Conservation (phyloP, 352 stramenopile genomes). For the Pythium insidiosum region DNA sequence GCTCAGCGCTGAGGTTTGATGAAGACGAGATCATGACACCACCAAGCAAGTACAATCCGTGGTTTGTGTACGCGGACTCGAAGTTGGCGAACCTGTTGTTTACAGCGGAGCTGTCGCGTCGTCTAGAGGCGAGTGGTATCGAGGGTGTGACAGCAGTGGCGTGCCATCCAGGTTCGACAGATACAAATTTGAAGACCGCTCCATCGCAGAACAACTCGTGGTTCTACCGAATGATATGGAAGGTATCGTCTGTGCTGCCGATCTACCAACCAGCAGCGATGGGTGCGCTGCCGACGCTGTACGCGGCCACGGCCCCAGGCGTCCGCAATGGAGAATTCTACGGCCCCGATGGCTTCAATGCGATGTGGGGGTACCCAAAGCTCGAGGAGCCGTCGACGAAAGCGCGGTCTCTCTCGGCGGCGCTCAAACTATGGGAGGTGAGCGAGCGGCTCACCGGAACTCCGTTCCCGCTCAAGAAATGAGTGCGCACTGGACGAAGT, state of each 20-base stretch:
- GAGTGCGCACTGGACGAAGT: too few relatives aligned
- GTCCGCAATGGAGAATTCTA: constrained; percentile 19
- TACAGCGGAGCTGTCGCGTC: constrained; percentile 83
- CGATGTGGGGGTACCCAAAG: constrained; percentile 3
- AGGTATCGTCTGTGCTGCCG: too few relatives aligned
- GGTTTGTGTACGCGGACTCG: constrained; percentile 78
- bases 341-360: constrained; percentile 4
- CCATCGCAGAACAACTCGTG: too few relatives aligned
- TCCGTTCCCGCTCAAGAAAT: constrained; percentile 2
- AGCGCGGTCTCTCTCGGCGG: constrained; percentile 17
- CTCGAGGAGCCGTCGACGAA: constrained; percentile 6
- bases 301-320: constrained; percentile 17
- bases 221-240: too few relatives aligned
- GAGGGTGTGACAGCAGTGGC: constrained; percentile 42
- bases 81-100: constrained; percentile 96
- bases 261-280: constrained; percentile 18
- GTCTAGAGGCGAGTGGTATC: constrained; percentile 38
- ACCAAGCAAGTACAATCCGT: constrained; percentile 34
- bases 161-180: constrained; percentile 83
- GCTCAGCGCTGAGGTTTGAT: constrained; percentile 35
- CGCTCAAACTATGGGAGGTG: constrained; percentile 24
- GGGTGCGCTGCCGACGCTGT: constrained; percentile 34
- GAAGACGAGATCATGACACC: constrained; percentile 29
- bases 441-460: constrained; percentile 23
- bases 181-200: constrained; percentile 51